Conservation (phyloP, 2,329 filamentous ascomycete species). For the Ceratocystis lukuohia region DNA sequence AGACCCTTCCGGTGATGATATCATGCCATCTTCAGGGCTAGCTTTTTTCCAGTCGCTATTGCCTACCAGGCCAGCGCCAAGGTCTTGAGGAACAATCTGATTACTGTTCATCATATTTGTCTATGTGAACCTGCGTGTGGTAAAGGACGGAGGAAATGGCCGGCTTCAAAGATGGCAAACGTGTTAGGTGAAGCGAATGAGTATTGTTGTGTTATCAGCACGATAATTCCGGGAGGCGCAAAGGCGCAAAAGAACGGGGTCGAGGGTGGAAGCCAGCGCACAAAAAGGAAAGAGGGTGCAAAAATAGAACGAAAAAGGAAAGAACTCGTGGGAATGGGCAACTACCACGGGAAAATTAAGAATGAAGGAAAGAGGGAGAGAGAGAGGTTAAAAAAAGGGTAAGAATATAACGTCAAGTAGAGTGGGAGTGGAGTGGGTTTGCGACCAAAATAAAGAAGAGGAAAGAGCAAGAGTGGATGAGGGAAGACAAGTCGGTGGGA, state of each 20-base stretch:
- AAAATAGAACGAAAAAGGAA: not conserved
- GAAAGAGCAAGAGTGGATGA: not conserved
- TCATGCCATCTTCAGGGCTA: slow-evolving; percentile 21
- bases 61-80: not conserved
- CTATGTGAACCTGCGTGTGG: not conserved
- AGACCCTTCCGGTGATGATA: slow-evolving; percentile 23
- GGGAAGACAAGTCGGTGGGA: slow-evolving; percentile 1
- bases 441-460: slow-evolving; percentile 1
- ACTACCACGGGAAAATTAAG: not conserved
- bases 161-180: not conserved
- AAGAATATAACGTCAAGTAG: not conserved
- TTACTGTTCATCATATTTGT: not conserved
- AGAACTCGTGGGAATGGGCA: not conserved
- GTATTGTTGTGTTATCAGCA: not conserved
- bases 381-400: not conserved
- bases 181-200: not conserved
- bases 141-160: not conserved
- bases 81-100: slow-evolving; percentile 12
- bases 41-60: slow-evolving; percentile 2
- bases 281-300: slow-evolving; percentile 1
- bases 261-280: not conserved
- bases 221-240: not conserved
- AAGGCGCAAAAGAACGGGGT: slow-evolving; percentile 4
- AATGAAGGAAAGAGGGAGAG: not conserved
- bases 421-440: not conserved